Percentiles rank a stretch among this genome's conserved stretches.
Evolutionary conservation across 78 protist species (phyloP).

Genomic region (Dictyostelium citrinum): DNA sequence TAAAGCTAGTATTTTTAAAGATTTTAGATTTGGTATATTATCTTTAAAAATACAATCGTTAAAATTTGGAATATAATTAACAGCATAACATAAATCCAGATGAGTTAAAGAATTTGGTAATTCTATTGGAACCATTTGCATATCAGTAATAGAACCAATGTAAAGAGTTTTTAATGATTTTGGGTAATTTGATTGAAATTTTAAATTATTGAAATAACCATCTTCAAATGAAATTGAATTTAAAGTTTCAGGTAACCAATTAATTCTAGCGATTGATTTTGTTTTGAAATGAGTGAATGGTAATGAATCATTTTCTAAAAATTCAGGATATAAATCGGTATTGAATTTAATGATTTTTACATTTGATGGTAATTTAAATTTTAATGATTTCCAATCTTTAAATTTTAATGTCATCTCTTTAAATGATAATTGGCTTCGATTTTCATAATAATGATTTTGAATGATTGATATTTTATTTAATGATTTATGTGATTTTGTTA

Average conservation of each 20-base stretch:
- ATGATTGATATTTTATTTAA: background rate
- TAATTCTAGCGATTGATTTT: too few relatives aligned
- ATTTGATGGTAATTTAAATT: background rate
- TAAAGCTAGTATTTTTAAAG: background rate
- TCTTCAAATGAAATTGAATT: too few relatives aligned
- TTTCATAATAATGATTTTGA: background rate
- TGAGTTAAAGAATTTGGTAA: too few relatives aligned
- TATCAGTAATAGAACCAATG: too few relatives aligned
- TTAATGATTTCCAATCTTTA: background rate
- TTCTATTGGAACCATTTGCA: too few relatives aligned
- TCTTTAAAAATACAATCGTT: too few relatives aligned
- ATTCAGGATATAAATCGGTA: background rate
- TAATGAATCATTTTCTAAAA: background rate
- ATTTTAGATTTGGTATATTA: background rate
- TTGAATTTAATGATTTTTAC: background rate
- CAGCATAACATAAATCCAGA: too few relatives aligned
- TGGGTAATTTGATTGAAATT: too few relatives aligned
- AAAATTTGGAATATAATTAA: too few relatives aligned
- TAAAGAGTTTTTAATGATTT: too few relatives aligned
- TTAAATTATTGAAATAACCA: too few relatives aligned
- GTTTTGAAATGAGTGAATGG: background rate
- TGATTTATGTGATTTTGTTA: background rate
- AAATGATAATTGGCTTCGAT: background rate
- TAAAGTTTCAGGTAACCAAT: too few relatives aligned
- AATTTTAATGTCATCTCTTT: background rate